Base-by-base conservation (phyloP, 768 basidiomycete genomes). In the Psilocybe azurescens region DNA sequence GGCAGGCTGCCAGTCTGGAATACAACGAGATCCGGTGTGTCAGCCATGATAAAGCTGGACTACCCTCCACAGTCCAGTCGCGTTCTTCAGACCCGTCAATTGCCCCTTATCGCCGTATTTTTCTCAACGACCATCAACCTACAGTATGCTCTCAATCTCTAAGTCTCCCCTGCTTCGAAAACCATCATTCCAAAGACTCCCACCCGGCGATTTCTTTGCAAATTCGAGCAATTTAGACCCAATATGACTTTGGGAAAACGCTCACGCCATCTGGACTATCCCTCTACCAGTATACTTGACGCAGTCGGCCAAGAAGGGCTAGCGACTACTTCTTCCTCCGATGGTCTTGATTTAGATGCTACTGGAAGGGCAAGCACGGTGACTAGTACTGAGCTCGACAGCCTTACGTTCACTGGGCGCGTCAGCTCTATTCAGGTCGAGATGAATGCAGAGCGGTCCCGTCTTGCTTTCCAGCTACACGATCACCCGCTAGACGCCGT, bases 381-480 rank as follows among this genome's bases (percentile, higher is more conserved):
- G 24, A 24, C 24, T 24, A 24, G 24, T 24, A 24, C 24, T 24
- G 24, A 24, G 24, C 24, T 24, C 24, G 24, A 24, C 24, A 24
- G 11, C 33, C 6, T 36, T 36, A 7, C 11, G 33, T 11, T 36
- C 11, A 6, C 33, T 7, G 33, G 33, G 6, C 33, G 33, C 33
- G 6, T 36, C n/a, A 32, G 33, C 57, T 38, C 48, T 50, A 16
- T 49, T 28, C 33, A 24, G 3, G 14, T 44, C 18, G 50, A 44
- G 33, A 59, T 10, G 24, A 29, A 28, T 16, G 20, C 33, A 2
- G 54, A 54, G 24, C 56, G 53, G 8, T 75, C 79, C 3, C 75
- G 83, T 57, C 74, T 90, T 44, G 86, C 89, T 0, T 74, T 91
- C 11, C 87, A 90, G 68, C 85, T 85, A 59, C 84, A 85, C 59